phyloP scores from a whole-genome alignment of 2,329 filamentous ascomycete species.

The Alternaria ventricosa region DNA sequence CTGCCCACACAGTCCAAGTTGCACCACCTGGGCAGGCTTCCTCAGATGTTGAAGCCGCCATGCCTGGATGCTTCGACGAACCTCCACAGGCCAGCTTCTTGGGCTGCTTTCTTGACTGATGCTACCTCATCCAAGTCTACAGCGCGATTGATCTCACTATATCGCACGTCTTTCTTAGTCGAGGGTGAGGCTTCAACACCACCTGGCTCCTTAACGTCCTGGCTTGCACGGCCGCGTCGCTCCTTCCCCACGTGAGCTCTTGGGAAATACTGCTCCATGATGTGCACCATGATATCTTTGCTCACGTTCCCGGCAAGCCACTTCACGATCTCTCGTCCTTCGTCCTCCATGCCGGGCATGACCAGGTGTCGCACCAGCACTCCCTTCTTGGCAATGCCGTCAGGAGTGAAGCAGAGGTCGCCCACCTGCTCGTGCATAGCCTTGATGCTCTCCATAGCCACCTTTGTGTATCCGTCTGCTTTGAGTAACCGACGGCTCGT shows the following conservation, averaged over 20 bases:
- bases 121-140: slow-evolving; percentile 70
- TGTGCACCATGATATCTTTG: slow-evolving; percentile 77
- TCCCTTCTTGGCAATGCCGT: slow-evolving; percentile 80
- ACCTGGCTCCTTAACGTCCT: slow-evolving; percentile 41
- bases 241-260: slow-evolving; percentile 81
- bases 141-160: slow-evolving; percentile 79
- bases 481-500: slow-evolving; percentile 77
- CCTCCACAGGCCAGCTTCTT: slow-evolving; percentile 76
- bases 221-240: slow-evolving; percentile 41
- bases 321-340: slow-evolving; percentile 75
- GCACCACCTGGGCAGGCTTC: background rate
- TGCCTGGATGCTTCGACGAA: slow-evolving; percentile 72
- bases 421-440: slow-evolving; percentile 84
- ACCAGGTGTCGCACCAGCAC: slow-evolving; percentile 80
- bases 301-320: slow-evolving; percentile 78
- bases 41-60: slow-evolving; percentile 60
- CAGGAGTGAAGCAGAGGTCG: slow-evolving; percentile 79
- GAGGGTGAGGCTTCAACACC: slow-evolving; percentile 28
- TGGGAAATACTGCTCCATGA: slow-evolving; percentile 89
- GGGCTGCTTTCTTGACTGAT: slow-evolving; percentile 70
- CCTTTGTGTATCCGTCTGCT: slow-evolving; percentile 74
- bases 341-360: slow-evolving; percentile 80
- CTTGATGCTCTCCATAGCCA: slow-evolving; percentile 77
- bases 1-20: background rate
- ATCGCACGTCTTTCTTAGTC: slow-evolving; percentile 62